Conservation (phyloP, 2,329 filamentous ascomycete species). For the Aureobasidium musti region DNA sequence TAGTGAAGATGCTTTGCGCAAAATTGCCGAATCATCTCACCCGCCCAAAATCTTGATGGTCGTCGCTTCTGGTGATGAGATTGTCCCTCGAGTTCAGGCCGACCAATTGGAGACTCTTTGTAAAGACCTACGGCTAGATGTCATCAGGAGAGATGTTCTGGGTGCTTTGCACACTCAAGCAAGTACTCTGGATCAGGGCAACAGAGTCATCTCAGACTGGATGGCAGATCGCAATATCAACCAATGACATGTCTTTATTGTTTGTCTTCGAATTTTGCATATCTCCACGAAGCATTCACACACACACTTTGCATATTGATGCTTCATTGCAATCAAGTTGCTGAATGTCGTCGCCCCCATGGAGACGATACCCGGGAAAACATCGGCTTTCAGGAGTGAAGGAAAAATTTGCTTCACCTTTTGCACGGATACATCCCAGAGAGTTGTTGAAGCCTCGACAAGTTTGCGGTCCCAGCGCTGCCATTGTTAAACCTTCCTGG, state of each 20-base stretch:
- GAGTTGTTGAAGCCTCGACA: background rate
- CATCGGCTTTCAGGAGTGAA: too few species aligned
- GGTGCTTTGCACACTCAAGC: slow-evolving; percentile 56
- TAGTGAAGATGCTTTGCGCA: slow-evolving; percentile 45
- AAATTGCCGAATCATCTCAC: slow-evolving; percentile 39
- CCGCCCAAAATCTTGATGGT: slow-evolving; percentile 53
- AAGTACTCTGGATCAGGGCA: slow-evolving; percentile 48
- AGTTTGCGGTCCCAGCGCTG: background rate
- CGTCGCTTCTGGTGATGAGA: slow-evolving; percentile 57
- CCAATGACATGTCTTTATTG: background rate
- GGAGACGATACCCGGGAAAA: too few species aligned
- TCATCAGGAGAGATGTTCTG: slow-evolving; percentile 45
- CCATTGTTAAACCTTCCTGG: background rate
- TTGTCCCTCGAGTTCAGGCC: slow-evolving; percentile 62
- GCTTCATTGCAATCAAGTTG: too few species aligned
- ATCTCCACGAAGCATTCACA: background rate
- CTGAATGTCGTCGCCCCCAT: background rate
- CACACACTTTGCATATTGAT: background rate
- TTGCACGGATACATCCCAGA: too few species aligned
- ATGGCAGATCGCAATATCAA: slow-evolving; percentile 20
- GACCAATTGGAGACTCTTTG: slow-evolving; percentile 53
- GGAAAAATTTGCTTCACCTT: too few species aligned
- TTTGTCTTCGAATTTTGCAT: background rate
- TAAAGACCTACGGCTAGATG: slow-evolving; percentile 40
- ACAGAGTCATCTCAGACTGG: slow-evolving; percentile 43